Evolutionary conservation across 495 filamentous ascomycete species (phyloP).

Genomic region (Aspergillus nanangensis): DNA sequence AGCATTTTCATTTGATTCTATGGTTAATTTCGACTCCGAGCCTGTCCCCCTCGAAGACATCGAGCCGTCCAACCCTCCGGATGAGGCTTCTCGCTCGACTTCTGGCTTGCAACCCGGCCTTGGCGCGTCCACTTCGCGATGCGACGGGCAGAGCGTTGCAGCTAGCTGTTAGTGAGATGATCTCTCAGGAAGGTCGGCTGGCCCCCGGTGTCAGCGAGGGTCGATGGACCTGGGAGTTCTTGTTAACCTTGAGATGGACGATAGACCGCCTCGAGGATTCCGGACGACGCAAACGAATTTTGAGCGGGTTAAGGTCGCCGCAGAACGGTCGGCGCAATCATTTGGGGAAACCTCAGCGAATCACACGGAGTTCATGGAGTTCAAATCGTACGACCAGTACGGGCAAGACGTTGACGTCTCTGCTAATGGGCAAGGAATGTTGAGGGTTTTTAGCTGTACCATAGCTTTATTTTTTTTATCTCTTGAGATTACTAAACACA

Average conservation of each 20-base stretch:
- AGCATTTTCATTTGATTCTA: conserved; percentile 76
- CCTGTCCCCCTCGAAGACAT: conserved; percentile 43
- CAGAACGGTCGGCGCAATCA: conserved; percentile 31
- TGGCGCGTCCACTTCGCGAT: conserved; percentile 88
- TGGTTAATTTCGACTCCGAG: conserved; percentile 76
- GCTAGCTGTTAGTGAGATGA: conserved; percentile 45
- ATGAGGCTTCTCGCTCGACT: conserved; percentile 53
- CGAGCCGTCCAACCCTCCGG: conserved; percentile 48
- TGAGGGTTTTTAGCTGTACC: conserved; percentile 24
- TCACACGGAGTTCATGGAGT: conserved; percentile 41
- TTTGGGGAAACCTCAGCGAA: conserved; percentile 27
- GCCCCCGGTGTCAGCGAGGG: conserved; percentile 25
- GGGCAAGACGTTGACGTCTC: conserved; percentile 30
- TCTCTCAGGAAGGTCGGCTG: conserved; percentile 28
- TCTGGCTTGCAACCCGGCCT: conserved; percentile 79
- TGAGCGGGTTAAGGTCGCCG: conserved; percentile 22
- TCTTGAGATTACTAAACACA: no score
- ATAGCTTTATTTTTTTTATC: no score
- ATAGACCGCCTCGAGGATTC: conserved; percentile 41
- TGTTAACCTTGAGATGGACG: conserved; percentile 44
- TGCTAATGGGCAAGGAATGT: conserved; percentile 30
- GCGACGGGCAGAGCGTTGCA: conserved; percentile 87
- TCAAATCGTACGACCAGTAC: conserved; percentile 21
- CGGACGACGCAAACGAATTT: conserved; percentile 24
- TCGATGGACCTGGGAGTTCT: conserved; percentile 40